These are phyloP conservation scores for Fusarium compactum DNA, from an alignment of 2,329 filamentous ascomycete genomes.

Conservation along the genomic window DNA sequence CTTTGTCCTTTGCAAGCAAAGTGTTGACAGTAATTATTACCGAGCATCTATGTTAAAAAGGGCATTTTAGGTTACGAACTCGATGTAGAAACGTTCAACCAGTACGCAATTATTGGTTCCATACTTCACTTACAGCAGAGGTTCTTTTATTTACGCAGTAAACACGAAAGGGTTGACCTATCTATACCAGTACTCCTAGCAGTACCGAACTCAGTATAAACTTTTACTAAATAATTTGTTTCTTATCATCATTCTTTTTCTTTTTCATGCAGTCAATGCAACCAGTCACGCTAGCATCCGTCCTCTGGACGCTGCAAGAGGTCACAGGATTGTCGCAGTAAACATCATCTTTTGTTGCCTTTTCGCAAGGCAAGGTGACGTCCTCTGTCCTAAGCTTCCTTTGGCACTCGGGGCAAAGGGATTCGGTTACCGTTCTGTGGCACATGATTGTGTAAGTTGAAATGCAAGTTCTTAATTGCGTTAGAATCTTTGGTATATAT, in stretches of 20 bases:
- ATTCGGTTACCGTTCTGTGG: background rate
- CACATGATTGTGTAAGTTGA: background rate
- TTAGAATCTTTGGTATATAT: too few species aligned
- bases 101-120: too few species aligned
- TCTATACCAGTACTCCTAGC: accelerated
- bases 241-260: background rate
- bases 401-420: background rate
- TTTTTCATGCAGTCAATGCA: background rate
- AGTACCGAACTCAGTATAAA: too few species aligned
- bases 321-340: background rate
- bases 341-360: background rate
- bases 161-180: background rate
- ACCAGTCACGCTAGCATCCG: background rate
- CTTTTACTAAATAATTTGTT: too few species aligned
- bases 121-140: too few species aligned
- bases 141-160: too few species aligned
- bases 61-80: too few species aligned
- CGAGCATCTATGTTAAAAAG: too few species aligned
- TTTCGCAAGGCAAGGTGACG: background rate
- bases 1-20: too few species aligned
- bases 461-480: too few species aligned
- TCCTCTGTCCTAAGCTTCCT: background rate
- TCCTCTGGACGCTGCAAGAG: background rate
- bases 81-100: too few species aligned
- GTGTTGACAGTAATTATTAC: too few species aligned